Evolutionary conservation across 768 basidiomycete species (phyloP).

Genomic region (Lentinula boryana): DNA sequence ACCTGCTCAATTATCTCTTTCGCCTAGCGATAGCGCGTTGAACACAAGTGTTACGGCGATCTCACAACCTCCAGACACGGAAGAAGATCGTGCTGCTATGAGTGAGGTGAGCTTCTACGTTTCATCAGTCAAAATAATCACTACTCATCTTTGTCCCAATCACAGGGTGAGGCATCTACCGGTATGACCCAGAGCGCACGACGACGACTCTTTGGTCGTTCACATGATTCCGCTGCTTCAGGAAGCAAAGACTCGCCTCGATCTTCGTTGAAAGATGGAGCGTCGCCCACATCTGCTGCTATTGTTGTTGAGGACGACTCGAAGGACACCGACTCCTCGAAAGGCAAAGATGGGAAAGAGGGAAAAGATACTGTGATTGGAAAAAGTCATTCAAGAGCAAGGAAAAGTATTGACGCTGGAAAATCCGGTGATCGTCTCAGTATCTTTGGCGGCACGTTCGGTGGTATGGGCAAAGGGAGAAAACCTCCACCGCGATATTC

Average conservation of each 20-base stretch:
- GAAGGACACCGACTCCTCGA: conserved; percentile 25
- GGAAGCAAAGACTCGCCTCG: conserved; percentile 16
- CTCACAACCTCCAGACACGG: conserved; percentile 25
- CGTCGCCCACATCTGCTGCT: conserved; percentile 15
- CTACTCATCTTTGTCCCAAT: too few relatives aligned
- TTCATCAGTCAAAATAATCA: too few relatives aligned
- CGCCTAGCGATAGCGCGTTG: conserved; percentile 59
- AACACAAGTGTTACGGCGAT: conserved; percentile 35
- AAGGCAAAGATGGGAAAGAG: conserved; percentile 25
- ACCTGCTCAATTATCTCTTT: conserved; percentile 46
- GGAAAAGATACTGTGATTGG: conserved; percentile 22
- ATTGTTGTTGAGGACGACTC: conserved; percentile 12
- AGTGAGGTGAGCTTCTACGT: conserved; percentile 56
- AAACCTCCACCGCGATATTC: conserved; percentile 80
- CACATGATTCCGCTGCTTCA: conserved; percentile 34
- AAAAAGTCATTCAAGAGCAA: conserved; percentile 34
- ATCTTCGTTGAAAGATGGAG: conserved; percentile 16
- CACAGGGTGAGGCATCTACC: conserved; percentile 18
- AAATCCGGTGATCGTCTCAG: conserved; percentile 60
- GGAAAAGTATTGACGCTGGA: conserved; percentile 43
- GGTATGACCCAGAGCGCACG: conserved; percentile 26
- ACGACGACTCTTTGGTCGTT: conserved; percentile 58
- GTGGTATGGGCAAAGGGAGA: conserved; percentile 57
- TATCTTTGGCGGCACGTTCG: conserved; percentile 72
- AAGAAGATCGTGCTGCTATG: conserved; percentile 51